These are phyloP conservation scores for Epichloe sibirici DNA, from an alignment of 2,329 filamentous ascomycete genomes.

Conservation along the genomic window DNA sequence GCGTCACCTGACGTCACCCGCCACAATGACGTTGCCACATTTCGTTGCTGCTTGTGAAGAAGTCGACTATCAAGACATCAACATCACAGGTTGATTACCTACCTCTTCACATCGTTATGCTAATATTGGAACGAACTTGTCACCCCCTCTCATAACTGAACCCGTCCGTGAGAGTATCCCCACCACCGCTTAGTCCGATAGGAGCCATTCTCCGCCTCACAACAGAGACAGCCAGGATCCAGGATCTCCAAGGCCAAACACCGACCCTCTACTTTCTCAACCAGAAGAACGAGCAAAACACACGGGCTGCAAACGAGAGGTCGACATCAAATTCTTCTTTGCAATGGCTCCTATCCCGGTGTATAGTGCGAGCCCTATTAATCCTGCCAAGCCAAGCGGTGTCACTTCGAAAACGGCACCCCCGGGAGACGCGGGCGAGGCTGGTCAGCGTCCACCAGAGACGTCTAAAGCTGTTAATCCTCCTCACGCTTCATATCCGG, in stretches of 20 bases:
- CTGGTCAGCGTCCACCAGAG: conserved; percentile 2
- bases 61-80: too few relatives aligned
- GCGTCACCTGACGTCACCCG: conserved; percentile 6
- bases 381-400: conserved; percentile 39
- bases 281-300: background rate
- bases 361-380: conserved; percentile 47
- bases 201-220: too few relatives aligned
- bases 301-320: background rate
- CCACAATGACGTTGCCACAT: conserved; percentile 1
- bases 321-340: background rate
- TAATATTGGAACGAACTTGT: too few relatives aligned
- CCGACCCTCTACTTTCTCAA: background rate
- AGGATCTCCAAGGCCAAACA: background rate
- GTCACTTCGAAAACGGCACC: conserved; percentile 32
- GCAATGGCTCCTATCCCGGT: conserved; percentile 51
- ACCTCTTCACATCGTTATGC: too few relatives aligned
- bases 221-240: too few relatives aligned
- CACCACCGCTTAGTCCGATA: too few relatives aligned
- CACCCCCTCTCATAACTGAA: too few relatives aligned
- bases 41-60: background rate
- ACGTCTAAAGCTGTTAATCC: conserved; percentile 3
- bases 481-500: conserved; percentile 21
- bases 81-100: too few relatives aligned
- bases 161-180: too few relatives aligned
- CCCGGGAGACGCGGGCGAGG: background rate